Conservation (phyloP, 306 rosid species). For the Quercus mongolica region DNA sequence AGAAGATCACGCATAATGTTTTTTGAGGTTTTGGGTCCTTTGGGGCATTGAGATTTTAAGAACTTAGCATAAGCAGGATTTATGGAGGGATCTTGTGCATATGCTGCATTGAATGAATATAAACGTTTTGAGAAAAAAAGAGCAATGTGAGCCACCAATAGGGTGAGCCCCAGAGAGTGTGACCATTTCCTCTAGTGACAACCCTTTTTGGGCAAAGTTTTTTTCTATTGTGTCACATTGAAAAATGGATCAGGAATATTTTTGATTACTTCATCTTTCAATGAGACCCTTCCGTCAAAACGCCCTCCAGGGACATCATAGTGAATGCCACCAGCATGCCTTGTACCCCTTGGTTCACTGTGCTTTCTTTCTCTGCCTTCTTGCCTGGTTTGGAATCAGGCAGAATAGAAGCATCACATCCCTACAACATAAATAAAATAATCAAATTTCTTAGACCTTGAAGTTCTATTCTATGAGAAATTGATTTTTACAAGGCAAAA, state of each 20-base stretch:
- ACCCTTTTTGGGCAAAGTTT: slow-evolving; percentile 1
- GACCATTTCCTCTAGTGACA: slow-evolving; percentile 5
- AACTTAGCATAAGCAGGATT: too few species aligned
- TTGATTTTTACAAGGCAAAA: not conserved
- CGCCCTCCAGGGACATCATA: slow-evolving; percentile 2
- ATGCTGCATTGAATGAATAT: not conserved
- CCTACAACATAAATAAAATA: not conserved
- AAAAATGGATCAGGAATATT: not conserved
- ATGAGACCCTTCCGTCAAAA: not conserved
- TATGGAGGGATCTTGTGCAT: too few species aligned
- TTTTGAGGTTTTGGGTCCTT: too few species aligned
- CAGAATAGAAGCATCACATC: slow-evolving; percentile 12
- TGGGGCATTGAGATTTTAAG: too few species aligned
- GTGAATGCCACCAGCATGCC: slow-evolving; percentile 6
- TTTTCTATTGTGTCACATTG: not conserved
- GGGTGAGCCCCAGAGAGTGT: slow-evolving; percentile 21
- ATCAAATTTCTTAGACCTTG: not conserved
- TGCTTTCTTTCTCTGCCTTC: not conserved
- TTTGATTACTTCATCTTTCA: not conserved
- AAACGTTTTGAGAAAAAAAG: not conserved
- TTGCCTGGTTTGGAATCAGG: not conserved
- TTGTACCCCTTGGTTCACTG: not conserved
- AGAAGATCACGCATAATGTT: too few species aligned
- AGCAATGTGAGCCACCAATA: slow-evolving; percentile 3
- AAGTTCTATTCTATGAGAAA: not conserved